Evolutionary conservation across 1,284 basidiomycete species (phyloP), one percentile per base, ranked within the genome.

Genomic region (Moniliella sp.): DNA sequence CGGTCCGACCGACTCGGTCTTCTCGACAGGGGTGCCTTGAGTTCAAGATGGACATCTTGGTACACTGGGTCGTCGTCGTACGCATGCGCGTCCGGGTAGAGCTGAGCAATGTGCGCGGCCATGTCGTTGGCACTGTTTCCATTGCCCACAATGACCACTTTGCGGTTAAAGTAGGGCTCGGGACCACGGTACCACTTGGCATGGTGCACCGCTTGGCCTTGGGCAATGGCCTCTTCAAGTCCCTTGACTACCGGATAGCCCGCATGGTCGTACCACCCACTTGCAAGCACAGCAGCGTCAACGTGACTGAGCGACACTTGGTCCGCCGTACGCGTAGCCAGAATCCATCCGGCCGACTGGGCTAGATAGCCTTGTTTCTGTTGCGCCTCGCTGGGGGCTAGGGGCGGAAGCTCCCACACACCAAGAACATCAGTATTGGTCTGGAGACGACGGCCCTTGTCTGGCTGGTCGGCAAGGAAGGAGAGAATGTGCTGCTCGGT

Each of bases 141-240:
- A 33, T 55, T 55, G 2, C 51, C 51, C 0, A 52, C 47, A 15
- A 54, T 44, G 1, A 54, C 40, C 14, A 54, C 40, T n/a, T 40
- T 40, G 12, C 23, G 18, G 4, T n/a, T 5, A 15, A 7, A 11
- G 28, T 35, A 30, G 2, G 30, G 16, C 1, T 17, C 13, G 15
- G 33, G 33, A 9, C 19, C 21, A 19, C 51, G 40, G 28, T 54
- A 54, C 36, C 51, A 49, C 26, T 54, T 54, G 28, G 47, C 48
- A 34, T 52, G 50, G 18, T 52, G 47, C 10, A 54, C 27, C 18
- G 40, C 31, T n/a, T 28, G 25, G 1, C 43, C 43, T 4, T 27
- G 25, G 8, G 31, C 11, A 3, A 27, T 32, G 1, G 45, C 49
- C 8, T 33, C n/a, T 1, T 35, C 18, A 3, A 50, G 33, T 1